Evolutionary conservation across 2,329 filamentous ascomycete species (phyloP).

Genomic region (Endocalyx cinctus): DNA sequence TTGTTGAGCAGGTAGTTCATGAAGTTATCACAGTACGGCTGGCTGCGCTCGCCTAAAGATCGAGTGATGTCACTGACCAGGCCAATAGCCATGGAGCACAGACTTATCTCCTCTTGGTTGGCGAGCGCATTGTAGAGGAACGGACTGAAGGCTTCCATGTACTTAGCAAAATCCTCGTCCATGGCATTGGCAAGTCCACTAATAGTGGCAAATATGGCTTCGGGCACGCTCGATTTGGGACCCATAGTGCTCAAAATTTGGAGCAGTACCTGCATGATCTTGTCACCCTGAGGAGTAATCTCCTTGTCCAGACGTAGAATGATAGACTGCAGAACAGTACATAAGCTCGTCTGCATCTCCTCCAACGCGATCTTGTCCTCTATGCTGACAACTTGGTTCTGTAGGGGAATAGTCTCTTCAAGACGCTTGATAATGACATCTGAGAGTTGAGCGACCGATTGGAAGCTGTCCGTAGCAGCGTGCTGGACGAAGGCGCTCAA

Average conservation of each 20-base stretch:
- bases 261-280: constrained; percentile 86
- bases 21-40: constrained; percentile 93
- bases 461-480: constrained; percentile 79
- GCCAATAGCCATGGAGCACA: constrained; percentile 96
- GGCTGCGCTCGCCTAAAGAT: constrained; percentile 81
- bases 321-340: constrained; percentile 86
- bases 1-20: constrained; percentile 98
- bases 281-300: constrained; percentile 82
- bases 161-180: constrained; percentile 90
- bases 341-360: constrained; percentile 95
- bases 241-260: constrained; percentile 74
- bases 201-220: constrained; percentile 87
- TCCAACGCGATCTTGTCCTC: constrained; percentile 95
- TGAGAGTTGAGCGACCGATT: constrained; percentile 74
- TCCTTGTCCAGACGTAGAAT: constrained; percentile 88
- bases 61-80: constrained; percentile 94
- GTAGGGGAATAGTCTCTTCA: constrained; percentile 83
- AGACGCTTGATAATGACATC: constrained; percentile 87
- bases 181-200: constrained; percentile 87
- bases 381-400: constrained; percentile 90
- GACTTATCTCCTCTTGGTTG: constrained; percentile 90
- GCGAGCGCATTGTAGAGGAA: constrained; percentile 91
- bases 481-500: constrained; percentile 92
- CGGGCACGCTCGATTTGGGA: constrained; percentile 87
- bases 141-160: constrained; percentile 92